Evolutionary conservation across 495 filamentous ascomycete species (phyloP).

Genomic region (Endocarpon pusillum): DNA sequence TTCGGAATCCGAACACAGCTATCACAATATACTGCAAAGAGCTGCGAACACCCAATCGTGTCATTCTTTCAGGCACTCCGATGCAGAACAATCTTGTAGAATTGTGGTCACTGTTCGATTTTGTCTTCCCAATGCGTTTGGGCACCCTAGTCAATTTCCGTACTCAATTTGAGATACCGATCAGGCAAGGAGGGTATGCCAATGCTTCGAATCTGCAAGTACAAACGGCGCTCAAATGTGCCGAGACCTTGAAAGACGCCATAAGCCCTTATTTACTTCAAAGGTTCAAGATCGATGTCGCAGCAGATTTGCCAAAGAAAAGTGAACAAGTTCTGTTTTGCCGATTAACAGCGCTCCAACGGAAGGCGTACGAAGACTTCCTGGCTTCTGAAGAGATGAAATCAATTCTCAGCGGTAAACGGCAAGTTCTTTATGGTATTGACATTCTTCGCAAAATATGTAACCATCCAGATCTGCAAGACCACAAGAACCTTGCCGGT

Average conservation of each 20-base stretch:
- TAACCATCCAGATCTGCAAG: conserved; percentile 81
- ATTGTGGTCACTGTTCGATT: conserved; percentile 93
- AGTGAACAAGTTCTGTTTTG: conserved; percentile 91
- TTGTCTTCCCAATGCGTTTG: conserved; percentile 86
- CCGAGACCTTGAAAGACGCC: conserved; percentile 74
- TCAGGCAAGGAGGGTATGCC: conserved; percentile 78
- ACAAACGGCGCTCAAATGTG: conserved; percentile 78
- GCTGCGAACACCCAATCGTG: conserved; percentile 65
- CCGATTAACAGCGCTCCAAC: conserved; percentile 63
- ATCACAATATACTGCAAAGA: conserved; percentile 91
- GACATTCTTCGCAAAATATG: conserved; percentile 91
- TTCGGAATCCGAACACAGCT: conserved; percentile 81
- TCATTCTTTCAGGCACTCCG: conserved; percentile 89
- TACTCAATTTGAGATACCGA: conserved; percentile 79
- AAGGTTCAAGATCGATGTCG: conserved; percentile 83
- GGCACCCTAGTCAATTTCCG: conserved; percentile 83
- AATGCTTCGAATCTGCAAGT: conserved; percentile 86
- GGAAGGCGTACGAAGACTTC: conserved; percentile 60
- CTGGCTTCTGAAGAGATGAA: conserved; percentile 69
- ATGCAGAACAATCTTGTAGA: conserved; percentile 98
- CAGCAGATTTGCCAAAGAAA: conserved; percentile 83
- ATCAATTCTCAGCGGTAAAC: conserved; percentile 51
- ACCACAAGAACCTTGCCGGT: conserved; percentile 41
- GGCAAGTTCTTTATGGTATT: conserved; percentile 73
- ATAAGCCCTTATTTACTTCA: conserved; percentile 90